phyloP scores from a whole-genome alignment of 1,284 basidiomycete species.

The Cystobasidium pallidum region DNA sequence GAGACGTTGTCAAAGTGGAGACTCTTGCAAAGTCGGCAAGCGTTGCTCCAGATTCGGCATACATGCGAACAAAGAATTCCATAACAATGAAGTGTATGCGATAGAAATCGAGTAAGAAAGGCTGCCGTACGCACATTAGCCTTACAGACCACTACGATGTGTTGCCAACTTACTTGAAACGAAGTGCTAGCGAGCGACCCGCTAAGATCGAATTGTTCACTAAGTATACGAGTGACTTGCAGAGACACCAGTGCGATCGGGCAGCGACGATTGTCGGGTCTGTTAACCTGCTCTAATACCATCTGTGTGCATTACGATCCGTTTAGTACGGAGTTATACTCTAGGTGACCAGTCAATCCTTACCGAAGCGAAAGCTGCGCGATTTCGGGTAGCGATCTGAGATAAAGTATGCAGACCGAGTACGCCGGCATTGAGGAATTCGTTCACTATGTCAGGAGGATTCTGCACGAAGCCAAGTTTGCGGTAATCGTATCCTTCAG shows the following conservation, averaged over 20 bases:
- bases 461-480: slow-evolving; percentile 25
- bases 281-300: slow-evolving; percentile 80
- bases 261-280: slow-evolving; percentile 75
- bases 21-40: slow-evolving; percentile 78
- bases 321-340: neutral
- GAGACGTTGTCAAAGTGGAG: slow-evolving; percentile 78
- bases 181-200: slow-evolving; percentile 62
- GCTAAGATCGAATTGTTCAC: slow-evolving; percentile 82
- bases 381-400: slow-evolving; percentile 71
- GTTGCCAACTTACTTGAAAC: slow-evolving; percentile 17
- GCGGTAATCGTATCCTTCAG: slow-evolving; percentile 15
- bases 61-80: slow-evolving; percentile 91
- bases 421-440: slow-evolving; percentile 82
- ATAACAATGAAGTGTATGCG: slow-evolving; percentile 80
- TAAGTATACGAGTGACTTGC: slow-evolving; percentile 80
- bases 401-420: slow-evolving; percentile 75
- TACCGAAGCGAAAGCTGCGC: slow-evolving; percentile 81
- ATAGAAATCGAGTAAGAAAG: slow-evolving; percentile 84
- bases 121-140: slow-evolving; percentile 70
- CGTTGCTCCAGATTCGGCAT: slow-evolving; percentile 87
- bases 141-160: slow-evolving; percentile 50
- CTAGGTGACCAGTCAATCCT: slow-evolving; percentile 31
- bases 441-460: slow-evolving; percentile 57
- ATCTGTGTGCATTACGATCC: slow-evolving; percentile 60
- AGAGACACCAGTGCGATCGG: slow-evolving; percentile 84